Base-by-base conservation (phyloP, 2,329 filamentous ascomycete genomes). In the Ophiostoma sp. region DNA sequence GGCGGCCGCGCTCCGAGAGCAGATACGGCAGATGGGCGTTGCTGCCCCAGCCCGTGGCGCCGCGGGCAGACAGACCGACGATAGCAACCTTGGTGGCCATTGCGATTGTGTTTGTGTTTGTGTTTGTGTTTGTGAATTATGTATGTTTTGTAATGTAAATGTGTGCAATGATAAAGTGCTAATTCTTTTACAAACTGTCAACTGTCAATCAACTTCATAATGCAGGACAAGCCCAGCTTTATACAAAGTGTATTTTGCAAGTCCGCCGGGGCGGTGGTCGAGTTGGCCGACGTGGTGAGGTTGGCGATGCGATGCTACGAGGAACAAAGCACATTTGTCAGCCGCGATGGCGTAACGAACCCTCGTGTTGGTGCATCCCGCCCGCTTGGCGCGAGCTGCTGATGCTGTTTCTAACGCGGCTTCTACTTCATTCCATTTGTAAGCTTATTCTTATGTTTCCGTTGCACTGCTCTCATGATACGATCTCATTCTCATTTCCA, bases 11-110 rank as follows among this genome's bases (percentile, higher is more conserved):
- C 0, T 80, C 75, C 0, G 83, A 83, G 42, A 81, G 75, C 2
- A 89, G 81, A 73, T 87, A 88, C 0, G 87, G 85, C 0, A 89
- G 80, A 72, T 89, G 87, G 2, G 82, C 84, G 40, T 74, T 27
- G 58, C 18, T 18, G 18, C 67, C 72, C 70, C 71, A 72, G 41
- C 63, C 64, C 36, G 69, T 68, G 45, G 44, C 52, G 36, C 67
- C 47, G 36, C 36, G 64, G n/a, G 69, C 36, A 6, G 72, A 55
- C 49, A 55, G 49, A 18, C 49, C 49, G 49, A 55, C 49, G 18
- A 55, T 55, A 18, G 49, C 49, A 55, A 55, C 14, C 49, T 55
- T 55, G 18, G 16, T 27, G 27, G 49, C 27, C 49, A 55, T 55
- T 16, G 16, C 6, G 12, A 5, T 18, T 5, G 8, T 44, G 42